Conservation (phyloP, 2,329 filamentous ascomycete species). For the Xylariaceae sp. region DNA sequence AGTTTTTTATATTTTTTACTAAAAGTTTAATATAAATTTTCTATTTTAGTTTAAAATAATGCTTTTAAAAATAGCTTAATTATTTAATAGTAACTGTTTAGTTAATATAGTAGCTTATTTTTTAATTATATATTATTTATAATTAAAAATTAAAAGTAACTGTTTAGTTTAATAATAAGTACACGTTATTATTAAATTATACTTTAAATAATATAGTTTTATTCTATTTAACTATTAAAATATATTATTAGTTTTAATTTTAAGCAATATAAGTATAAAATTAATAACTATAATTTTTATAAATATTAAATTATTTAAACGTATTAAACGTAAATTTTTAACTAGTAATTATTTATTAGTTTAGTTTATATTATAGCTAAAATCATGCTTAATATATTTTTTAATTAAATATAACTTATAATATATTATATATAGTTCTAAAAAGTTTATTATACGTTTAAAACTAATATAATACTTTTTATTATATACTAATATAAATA, state of each 20-base stretch:
- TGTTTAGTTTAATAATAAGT: not conserved
- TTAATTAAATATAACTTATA: no score
- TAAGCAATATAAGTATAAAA: not conserved
- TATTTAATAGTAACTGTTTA: no score
- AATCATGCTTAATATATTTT: not conserved
- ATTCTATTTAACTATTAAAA: not conserved
- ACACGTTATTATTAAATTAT: not conserved
- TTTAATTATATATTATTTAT: not conserved
- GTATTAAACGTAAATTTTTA: not conserved
- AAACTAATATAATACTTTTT: no score
- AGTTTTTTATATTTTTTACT: not conserved
- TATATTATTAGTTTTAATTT: not conserved
- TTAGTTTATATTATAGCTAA: not conserved
- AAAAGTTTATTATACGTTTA: no score
- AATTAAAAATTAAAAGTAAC: not conserved
- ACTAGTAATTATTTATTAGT: not conserved
- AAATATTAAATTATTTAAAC: not conserved
- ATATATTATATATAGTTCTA: no score
- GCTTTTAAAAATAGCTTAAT: not conserved
- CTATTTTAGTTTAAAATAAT: conserved; percentile 1
- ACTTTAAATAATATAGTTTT: not conserved
- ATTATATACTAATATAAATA: no score
- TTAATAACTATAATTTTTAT: not conserved
- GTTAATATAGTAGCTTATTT: not conserved
- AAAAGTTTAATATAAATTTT: conserved; percentile 4